phyloP scores from a whole-genome alignment of 345 rosid species.

The Raphanus sativus region DNA sequence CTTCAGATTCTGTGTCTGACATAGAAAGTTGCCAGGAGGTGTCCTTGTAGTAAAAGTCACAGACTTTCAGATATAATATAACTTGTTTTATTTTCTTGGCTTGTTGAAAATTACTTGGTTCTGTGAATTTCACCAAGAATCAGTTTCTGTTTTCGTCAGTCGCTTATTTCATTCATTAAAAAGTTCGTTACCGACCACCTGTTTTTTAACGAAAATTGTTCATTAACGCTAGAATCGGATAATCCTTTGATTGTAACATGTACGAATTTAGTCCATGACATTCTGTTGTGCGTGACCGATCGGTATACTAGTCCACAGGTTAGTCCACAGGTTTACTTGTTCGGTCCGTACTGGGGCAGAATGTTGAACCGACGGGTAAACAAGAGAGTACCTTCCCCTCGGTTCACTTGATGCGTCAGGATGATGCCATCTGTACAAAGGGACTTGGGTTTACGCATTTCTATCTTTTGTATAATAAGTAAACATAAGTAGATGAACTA shows the following conservation, averaged over 20 bases:
- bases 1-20: not conserved
- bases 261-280: not conserved
- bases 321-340: not conserved
- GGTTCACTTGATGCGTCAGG: too few relatives aligned
- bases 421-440: too few relatives aligned
- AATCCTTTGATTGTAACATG: not conserved
- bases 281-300: not conserved
- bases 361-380: not conserved
- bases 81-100: not conserved
- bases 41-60: not conserved
- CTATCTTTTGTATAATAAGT: too few relatives aligned
- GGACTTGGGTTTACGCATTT: too few relatives aligned
- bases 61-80: not conserved
- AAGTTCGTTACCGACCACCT: not conserved
- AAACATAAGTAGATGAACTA: too few relatives aligned
- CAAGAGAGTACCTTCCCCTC: too few relatives aligned
- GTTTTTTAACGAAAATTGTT: not conserved
- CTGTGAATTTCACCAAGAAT: not conserved
- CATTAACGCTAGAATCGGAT: not conserved
- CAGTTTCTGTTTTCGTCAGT: not conserved
- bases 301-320: not conserved
- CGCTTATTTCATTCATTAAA: not conserved
- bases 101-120: not conserved
- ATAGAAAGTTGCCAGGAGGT: not conserved
- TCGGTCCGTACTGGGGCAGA: not conserved